These are phyloP conservation scores for Calonectria pteridis DNA, from an alignment of 2,329 filamentous ascomycete genomes.

Conservation along the genomic window DNA sequence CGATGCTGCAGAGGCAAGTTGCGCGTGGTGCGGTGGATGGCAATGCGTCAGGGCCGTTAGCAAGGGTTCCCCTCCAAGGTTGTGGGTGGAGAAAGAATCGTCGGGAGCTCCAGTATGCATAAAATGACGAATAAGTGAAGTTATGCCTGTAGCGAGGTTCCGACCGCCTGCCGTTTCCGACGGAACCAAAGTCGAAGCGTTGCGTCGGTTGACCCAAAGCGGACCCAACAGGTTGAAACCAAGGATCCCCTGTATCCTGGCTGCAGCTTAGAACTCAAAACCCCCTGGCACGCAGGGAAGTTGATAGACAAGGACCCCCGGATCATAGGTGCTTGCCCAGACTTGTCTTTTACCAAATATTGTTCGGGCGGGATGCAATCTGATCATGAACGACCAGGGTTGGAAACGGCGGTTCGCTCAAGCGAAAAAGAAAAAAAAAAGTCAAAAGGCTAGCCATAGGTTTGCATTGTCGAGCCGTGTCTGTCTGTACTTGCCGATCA, in stretches of 20 bases:
- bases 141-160: conserved; percentile 9
- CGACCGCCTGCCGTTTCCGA: conserved; percentile 14
- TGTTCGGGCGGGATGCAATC: conserved; percentile 17
- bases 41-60: conserved; percentile 3
- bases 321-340: conserved; percentile 13
- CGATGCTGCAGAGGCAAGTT: neutral
- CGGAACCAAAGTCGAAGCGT: neutral
- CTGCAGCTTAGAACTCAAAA: neutral
- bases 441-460: neutral
- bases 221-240: neutral
- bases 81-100: neutral
- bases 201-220: neutral
- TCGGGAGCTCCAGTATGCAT: neutral
- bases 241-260: neutral
- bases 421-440: neutral
- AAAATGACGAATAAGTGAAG: neutral
- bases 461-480: neutral
- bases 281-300: neutral
- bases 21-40: neutral
- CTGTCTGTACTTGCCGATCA: conserved; percentile 4
- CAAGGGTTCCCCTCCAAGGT: conserved; percentile 1
- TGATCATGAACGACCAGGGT: conserved; percentile 17
- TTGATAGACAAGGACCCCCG: conserved; percentile 7
- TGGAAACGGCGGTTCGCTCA: neutral
- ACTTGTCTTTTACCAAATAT: conserved; percentile 22